Percentiles rank a stretch among this genome's conserved stretches.
Evolutionary conservation across 208 protist species (phyloP).

Genomic region (Jaenimonas drosophilae): DNA sequence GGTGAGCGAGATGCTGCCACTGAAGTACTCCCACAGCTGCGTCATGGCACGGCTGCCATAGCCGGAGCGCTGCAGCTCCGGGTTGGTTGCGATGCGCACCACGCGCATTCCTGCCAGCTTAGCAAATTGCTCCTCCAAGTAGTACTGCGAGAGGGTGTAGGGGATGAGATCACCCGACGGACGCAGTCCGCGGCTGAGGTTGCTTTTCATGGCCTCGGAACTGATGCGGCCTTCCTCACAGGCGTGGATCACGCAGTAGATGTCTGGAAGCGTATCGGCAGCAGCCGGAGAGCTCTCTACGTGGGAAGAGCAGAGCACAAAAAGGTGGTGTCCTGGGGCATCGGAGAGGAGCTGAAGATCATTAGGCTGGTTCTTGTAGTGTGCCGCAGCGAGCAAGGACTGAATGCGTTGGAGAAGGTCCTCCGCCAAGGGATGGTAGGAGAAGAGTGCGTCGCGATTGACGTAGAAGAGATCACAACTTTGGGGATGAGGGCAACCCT

Average conservation of each 20-base stretch:
- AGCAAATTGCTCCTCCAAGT: conserved; percentile 93
- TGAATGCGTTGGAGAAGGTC: conserved; percentile 95
- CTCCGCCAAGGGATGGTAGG: conserved; percentile 93
- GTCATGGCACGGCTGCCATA: conserved; percentile 95
- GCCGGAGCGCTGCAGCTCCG: conserved; percentile 93
- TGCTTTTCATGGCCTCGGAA: conserved; percentile 70
- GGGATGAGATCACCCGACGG: conserved; percentile 99
- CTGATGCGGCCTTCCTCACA: conserved; percentile 95
- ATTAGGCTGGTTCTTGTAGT: conserved; percentile 99
- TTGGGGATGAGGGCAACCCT: conserved; percentile 85
- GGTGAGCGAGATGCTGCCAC: conserved; percentile 76
- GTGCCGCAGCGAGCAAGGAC: conserved; percentile 92
- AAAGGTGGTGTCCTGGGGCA: conserved; percentile 98
- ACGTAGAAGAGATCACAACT: conserved; percentile 98
- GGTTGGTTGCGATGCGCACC: conserved; percentile 98
- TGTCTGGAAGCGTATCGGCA: conserved; percentile 82
- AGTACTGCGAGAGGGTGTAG: conserved; percentile 97
- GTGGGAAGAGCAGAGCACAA: conserved; percentile 92
- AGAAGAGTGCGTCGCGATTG: conserved; percentile 99
- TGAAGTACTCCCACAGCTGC: conserved; percentile 93
- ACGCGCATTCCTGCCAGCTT: conserved; percentile 94
- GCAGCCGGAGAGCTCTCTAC: conserved; percentile 19
- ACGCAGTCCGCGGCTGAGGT: conserved; percentile 84
- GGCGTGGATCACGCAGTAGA: conserved; percentile 97
- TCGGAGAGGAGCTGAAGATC: conserved; percentile 99